Base-by-base conservation (phyloP, 176 grass and related monocot species). In the Triticum timopheevii region DNA sequence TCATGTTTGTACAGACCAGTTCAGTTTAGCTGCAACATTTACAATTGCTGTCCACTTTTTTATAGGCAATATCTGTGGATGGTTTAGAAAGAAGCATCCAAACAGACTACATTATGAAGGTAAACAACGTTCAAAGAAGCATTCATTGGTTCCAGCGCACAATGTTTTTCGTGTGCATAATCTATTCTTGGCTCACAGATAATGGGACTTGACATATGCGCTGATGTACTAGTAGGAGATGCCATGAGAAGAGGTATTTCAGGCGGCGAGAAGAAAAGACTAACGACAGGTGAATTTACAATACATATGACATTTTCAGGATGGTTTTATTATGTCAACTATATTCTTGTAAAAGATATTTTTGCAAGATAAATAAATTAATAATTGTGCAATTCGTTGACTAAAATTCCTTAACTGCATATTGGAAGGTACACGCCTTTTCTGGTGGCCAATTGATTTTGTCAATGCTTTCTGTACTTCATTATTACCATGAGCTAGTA, bases 61-160 rank as follows among this genome's bases (percentile, higher is more conserved):
- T 86, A 61, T 61, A 98, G 93, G 93, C 93, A 35, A 85, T 92
- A 81, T 98, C 89, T 17, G 70, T 89, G 62, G 83, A 95, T 49
- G 95, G 95, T 38, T 83, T 98, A 90, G 87, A 92, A 84, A 89
- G 83, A 89, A 95, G 89, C 72, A 83, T 95, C 38, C 89, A 95
- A 82, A 95, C 93, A 64, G 93, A 98, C 69, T 98, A 98, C 74
- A 90, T 98, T 65, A 79, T 98, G 87, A 98, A 98, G 91, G 95
- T 98, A 90, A 63, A 59, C 79, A 7, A 4, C 28, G n/a, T 35
- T n/a, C 19, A 33, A 47, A 79, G 49, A 69, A 78, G 27, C 58
- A 9, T 23, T 15, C 28, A 30, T 30, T 30, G 28, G 28, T 30
- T 30, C 28, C 28, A 30, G 28, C 28, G 2, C 28, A 30, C 28